phyloP scores from a whole-genome alignment of 164 flowering plant genomes.

The Umbellularia californica region DNA sequence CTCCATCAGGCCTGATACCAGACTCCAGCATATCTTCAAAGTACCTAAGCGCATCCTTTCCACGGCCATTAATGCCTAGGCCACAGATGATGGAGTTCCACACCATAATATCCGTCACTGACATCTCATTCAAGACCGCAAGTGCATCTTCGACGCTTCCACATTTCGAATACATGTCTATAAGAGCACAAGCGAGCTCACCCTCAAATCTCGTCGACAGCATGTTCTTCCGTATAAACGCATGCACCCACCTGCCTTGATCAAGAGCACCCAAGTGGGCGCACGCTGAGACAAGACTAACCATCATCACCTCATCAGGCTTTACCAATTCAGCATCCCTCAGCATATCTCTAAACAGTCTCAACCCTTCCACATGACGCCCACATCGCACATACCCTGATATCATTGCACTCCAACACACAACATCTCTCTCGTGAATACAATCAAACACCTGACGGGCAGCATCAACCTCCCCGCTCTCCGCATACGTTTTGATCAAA shows the following conservation, averaged over 20 bases:
- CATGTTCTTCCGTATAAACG: constrained; percentile 43
- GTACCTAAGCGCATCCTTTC: constrained; percentile 31
- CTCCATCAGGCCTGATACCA: constrained; percentile 54
- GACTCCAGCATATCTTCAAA: constrained; percentile 48
- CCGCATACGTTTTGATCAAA: background rate
- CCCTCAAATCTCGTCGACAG: constrained; percentile 37
- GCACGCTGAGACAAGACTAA: constrained; percentile 58
- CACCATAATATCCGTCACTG: constrained; percentile 46
- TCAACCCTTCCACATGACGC: constrained; percentile 30
- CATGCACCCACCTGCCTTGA: constrained; percentile 57
- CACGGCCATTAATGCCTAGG: constrained; percentile 39
- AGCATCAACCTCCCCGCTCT: constrained; percentile 21
- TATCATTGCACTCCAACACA: constrained; percentile 66
- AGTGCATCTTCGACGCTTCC: constrained; percentile 58
- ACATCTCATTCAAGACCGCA: constrained; percentile 41
- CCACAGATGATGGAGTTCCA: constrained; percentile 74
- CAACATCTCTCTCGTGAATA: constrained; percentile 46
- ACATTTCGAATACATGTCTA: constrained; percentile 62
- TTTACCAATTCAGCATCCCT: constrained; percentile 22
- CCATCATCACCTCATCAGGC: constrained; percentile 56
- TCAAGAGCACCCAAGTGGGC: constrained; percentile 35
- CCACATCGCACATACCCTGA: constrained; percentile 55
- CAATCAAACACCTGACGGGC: constrained; percentile 52
- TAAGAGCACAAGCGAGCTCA: constrained; percentile 28
- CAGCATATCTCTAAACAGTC: constrained; percentile 42